phyloP scores from a whole-genome alignment of 2,329 filamentous ascomycete genomes.

The Neofusicoccum kwambonambiense region DNA sequence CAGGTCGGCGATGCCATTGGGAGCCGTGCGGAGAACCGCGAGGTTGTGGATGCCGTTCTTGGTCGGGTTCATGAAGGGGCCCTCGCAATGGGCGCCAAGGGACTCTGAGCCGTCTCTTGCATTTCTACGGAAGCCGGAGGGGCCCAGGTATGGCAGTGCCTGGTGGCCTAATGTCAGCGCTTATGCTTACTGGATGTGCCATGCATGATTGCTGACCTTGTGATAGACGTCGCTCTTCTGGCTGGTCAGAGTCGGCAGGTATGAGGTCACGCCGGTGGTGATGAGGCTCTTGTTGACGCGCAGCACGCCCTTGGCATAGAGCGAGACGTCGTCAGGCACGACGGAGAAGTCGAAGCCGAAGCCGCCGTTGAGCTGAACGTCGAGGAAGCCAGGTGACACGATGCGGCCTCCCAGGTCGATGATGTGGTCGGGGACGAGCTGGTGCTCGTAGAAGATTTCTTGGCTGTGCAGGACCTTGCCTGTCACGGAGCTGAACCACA shows the following conservation, averaged over 20 bases:
- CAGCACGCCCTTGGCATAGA: conserved; percentile 71
- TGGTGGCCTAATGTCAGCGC: conserved; percentile 28
- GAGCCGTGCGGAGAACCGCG: conserved; percentile 64
- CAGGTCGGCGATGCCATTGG: conserved; percentile 63
- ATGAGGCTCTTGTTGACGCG: conserved; percentile 71
- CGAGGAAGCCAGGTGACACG: conserved; percentile 81
- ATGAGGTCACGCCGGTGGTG: conserved; percentile 81
- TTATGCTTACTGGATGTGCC: not conserved
- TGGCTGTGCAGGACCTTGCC: conserved; percentile 78
- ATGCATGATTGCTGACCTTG: conserved; percentile 48
- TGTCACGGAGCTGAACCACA: conserved; percentile 82
- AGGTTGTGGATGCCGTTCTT: conserved; percentile 86
- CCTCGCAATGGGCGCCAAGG: conserved; percentile 86
- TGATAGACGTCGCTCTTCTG: conserved; percentile 80
- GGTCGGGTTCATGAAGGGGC: conserved; percentile 77
- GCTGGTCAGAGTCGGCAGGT: conserved; percentile 81
- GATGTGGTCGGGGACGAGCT: conserved; percentile 67
- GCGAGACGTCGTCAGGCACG: conserved; percentile 63
- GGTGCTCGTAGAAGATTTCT: conserved; percentile 65
- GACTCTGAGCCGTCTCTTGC: conserved; percentile 76
- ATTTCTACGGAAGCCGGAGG: conserved; percentile 61
- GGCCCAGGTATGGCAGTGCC: conserved; percentile 74
- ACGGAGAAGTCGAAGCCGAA: conserved; percentile 92
- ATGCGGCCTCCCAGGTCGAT: conserved; percentile 82
- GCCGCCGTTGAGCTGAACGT: conserved; percentile 87